Percentiles rank a stretch among this genome's conserved stretches.
Conservation (phyloP, 2,329 filamentous ascomycete genomes). For the Penicillium sclerotiorum region DNA sequence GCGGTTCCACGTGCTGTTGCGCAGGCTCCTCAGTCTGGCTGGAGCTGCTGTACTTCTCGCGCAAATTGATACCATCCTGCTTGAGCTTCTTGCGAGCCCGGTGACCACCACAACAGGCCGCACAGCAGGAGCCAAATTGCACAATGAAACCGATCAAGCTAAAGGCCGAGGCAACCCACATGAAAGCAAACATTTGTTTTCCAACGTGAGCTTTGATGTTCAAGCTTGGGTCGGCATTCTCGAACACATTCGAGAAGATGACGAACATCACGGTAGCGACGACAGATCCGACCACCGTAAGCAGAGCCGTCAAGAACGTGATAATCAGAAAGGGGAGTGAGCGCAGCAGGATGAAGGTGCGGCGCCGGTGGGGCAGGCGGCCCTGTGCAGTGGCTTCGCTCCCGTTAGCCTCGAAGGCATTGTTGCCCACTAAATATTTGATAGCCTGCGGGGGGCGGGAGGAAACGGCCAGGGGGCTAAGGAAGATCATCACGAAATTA, state of each 20-base stretch:
- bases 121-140: conserved; percentile 77
- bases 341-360: conserved; percentile 46
- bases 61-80: conserved; percentile 17
- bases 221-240: conserved; percentile 66
- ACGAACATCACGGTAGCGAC: conserved; percentile 83
- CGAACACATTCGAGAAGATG: conserved; percentile 77
- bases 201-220: conserved; percentile 76
- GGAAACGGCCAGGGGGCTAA: conserved; percentile 57
- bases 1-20: background rate
- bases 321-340: conserved; percentile 70
- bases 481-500: conserved; percentile 71
- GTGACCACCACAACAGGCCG: conserved; percentile 50
- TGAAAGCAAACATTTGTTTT: conserved; percentile 76
- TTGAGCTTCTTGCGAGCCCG: conserved; percentile 40
- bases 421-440: conserved; percentile 30
- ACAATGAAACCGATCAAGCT: conserved; percentile 71
- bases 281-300: conserved; percentile 69
- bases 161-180: conserved; percentile 78
- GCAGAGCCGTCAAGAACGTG: conserved; percentile 66
- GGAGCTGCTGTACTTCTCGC: conserved; percentile 10
- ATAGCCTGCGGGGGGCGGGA: conserved; percentile 40
- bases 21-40: background rate
- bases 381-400: background rate
- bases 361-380: conserved; percentile 36
- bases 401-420: conserved; percentile 15